These are phyloP conservation scores for Citrus australasica DNA, from an alignment of 345 rosid species.

Conservation along the genomic window DNA sequence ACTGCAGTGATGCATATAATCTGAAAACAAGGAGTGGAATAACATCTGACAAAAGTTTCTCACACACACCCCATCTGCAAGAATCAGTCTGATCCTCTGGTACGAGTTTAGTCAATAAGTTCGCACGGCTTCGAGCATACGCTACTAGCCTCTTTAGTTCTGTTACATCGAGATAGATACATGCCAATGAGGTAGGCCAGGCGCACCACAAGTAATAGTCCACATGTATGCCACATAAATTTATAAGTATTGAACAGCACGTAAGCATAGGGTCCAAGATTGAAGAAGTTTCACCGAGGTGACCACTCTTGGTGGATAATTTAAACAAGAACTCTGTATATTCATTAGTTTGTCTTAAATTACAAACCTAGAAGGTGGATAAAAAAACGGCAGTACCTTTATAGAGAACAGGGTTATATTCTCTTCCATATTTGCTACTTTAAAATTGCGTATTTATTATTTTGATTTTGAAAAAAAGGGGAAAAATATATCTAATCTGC, in stretches of 20 bases:
- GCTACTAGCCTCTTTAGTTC: constrained; percentile 82
- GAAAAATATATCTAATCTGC: too few species aligned
- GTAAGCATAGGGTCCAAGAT: background rate
- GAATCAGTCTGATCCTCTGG: constrained; percentile 50
- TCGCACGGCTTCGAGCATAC: constrained; percentile 85
- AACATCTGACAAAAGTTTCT: background rate
- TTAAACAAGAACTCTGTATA: background rate
- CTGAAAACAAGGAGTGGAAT: background rate
- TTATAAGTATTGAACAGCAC: background rate
- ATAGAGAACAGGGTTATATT: background rate
- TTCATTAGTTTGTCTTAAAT: background rate
- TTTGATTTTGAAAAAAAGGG: too few species aligned
- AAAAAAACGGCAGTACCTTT: background rate
- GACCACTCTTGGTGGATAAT: background rate
- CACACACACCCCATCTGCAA: constrained; percentile 79
- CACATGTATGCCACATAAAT: background rate
- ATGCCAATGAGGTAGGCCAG: too few species aligned
- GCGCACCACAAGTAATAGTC: background rate
- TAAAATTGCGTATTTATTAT: too few species aligned
- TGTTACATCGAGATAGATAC: constrained; percentile 23
- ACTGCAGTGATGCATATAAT: background rate
- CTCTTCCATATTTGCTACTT: too few species aligned
- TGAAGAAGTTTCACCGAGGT: background rate
- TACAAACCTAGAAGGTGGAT: background rate
- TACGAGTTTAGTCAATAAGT: constrained; percentile 61